Evolutionary conservation across 192 early-diverging fungal species (phyloP).

Genomic region (Helicostylum pulchrum): DNA sequence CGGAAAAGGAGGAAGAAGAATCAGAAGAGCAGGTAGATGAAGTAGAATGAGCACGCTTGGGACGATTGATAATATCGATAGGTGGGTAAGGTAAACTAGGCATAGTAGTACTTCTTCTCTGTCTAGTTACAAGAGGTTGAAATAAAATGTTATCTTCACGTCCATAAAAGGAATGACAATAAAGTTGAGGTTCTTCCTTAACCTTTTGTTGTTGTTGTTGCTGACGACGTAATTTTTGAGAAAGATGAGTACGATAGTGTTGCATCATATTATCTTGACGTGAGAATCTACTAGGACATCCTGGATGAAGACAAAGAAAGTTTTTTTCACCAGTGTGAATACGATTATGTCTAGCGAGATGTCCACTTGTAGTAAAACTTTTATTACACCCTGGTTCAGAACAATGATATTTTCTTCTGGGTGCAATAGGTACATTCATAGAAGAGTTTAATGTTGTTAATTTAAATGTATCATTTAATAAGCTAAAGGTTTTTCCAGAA

Average conservation of each 20-base stretch:
- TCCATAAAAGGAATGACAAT: slow-evolving; percentile 15
- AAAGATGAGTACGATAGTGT: slow-evolving; percentile 78
- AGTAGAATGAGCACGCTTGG: slow-evolving; percentile 5
- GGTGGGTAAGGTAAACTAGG: slow-evolving; percentile 19
- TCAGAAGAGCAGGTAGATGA: slow-evolving; percentile 9
- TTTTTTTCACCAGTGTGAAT: slow-evolving; percentile 83
- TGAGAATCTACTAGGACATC: slow-evolving; percentile 72
- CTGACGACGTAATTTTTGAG: slow-evolving; percentile 58
- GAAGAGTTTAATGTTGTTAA: neutral
- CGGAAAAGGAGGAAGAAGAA: neutral
- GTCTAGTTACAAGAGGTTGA: slow-evolving; percentile 14
- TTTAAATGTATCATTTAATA: slow-evolving; percentile 39
- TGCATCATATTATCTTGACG: slow-evolving; percentile 88
- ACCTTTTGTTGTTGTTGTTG: slow-evolving; percentile 17
- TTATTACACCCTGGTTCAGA: slow-evolving; percentile 60
- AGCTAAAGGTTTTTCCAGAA: slow-evolving; percentile 48
- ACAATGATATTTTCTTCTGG: slow-evolving; percentile 66
- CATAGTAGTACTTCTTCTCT: slow-evolving; percentile 22
- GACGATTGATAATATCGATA: neutral
- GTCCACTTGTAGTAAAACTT: slow-evolving; percentile 80
- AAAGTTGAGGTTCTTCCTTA: slow-evolving; percentile 13
- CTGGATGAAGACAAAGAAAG: slow-evolving; percentile 63
- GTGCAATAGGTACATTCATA: slow-evolving; percentile 9
- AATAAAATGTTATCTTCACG: slow-evolving; percentile 14
- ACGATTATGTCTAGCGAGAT: slow-evolving; percentile 77